Percentiles rank a stretch among this genome's conserved stretches.
Evolutionary conservation across 176 grass and related monocot species (phyloP).

Genomic region (Rhynchospora tenuis): DNA sequence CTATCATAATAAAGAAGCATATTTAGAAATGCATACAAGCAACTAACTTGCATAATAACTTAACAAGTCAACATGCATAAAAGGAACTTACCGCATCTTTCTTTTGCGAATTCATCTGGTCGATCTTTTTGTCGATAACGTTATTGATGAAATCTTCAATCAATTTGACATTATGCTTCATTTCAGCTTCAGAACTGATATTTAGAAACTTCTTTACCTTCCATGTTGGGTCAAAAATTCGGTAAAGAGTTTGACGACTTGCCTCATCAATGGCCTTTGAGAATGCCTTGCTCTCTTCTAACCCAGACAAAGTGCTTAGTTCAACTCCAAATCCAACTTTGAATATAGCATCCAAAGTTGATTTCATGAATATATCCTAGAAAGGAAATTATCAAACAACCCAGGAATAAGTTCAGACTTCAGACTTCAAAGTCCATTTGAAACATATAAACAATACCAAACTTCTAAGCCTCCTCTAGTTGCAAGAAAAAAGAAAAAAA

Average conservation of each 20-base stretch:
- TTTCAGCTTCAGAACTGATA: constrained; percentile 49
- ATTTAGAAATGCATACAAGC: background rate
- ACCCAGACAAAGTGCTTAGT: constrained; percentile 32
- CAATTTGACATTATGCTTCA: constrained; percentile 47
- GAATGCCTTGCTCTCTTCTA: constrained; percentile 30
- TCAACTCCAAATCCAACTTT: constrained; percentile 48
- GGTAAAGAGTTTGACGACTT: constrained; percentile 38
- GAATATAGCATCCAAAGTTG: constrained; percentile 79
- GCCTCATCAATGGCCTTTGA: constrained; percentile 63
- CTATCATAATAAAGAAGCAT: constrained; percentile 8
- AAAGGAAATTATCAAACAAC: background rate
- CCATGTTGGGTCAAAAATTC: constrained; percentile 65
- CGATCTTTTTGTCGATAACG: constrained; percentile 20
- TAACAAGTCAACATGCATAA: background rate
- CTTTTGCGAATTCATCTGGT: background rate
- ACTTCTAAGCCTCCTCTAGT: background rate
- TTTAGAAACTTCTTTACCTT: constrained; percentile 53
- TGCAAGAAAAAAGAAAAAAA: background rate
- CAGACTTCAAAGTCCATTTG: background rate
- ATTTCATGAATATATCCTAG: constrained; percentile 55
- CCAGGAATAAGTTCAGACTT: background rate
- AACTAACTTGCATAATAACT: background rate
- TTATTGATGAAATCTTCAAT: constrained; percentile 52
- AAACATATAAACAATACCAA: background rate
- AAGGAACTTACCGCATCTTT: background rate